Evolutionary conservation across 768 basidiomycete genomes (phyloP), one percentile per base, ranked within the genome.

Genomic region (Phylloporus rhodoxanthus): DNA sequence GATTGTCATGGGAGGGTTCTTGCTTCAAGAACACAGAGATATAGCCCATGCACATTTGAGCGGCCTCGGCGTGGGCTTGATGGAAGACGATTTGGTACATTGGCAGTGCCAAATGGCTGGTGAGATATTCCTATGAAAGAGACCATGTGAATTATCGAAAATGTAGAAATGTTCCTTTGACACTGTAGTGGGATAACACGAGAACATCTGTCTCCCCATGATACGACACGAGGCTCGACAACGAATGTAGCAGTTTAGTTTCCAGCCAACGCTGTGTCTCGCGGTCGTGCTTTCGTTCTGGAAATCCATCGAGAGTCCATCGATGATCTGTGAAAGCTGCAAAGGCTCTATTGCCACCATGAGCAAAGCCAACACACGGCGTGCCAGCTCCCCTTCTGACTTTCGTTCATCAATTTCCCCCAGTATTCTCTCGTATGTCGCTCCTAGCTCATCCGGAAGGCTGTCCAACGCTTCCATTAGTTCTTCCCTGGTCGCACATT

Each of bases 341-440:
- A 49, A n/a, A n/a, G n/a, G n/a, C n/a, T n/a, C n/a, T n/a, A n/a
- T n/a, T n/a, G n/a, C n/a, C n/a, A n/a, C n/a, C n/a, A n/a, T n/a
- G n/a, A n/a, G n/a, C n/a, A n/a, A n/a, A n/a, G n/a, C n/a, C n/a
- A n/a, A n/a, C n/a, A n/a, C n/a, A n/a, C n/a, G n/a, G n/a, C n/a
- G n/a, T n/a, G n/a, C n/a, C n/a, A n/a, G n/a, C n/a, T n/a, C n/a
- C n/a, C 42, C 30, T 13, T 52, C 45, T 8, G 17, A 9, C n/a
- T 33, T 42, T 15, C 40, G 25, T 20, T 38, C 42, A 8, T 52
- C 51, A 13, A 48, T 45, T 5, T 8, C 20, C 2, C 14, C 17
- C 3, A 52, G 8, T 6, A 52, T 52, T 34, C 47, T 32, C 32
- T 52, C 51, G 36, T 52, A 52, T 9, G 43, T 44, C 3, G 37